Evolutionary conservation across 108 stramenopile species (phyloP), one percentile per base, ranked within the genome.

Genomic region (Discostella pseudostelligera): DNA sequence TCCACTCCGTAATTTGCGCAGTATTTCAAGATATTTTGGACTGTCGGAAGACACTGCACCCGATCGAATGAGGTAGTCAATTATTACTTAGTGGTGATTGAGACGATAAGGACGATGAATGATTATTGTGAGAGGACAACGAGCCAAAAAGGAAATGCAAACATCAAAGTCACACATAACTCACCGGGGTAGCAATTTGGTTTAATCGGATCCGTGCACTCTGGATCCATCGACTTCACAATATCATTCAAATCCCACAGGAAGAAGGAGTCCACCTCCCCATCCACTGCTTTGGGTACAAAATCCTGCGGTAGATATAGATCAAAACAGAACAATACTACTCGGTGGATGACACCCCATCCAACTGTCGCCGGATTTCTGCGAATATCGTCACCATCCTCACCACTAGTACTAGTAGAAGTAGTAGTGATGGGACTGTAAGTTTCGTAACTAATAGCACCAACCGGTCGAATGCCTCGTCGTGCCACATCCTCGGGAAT

Each of bases 181-280:
- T 56, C 42, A 67, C 66, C 66, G 22, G 76, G 65, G 51, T 93
- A 90, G 49, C 92, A 94, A 54, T 96, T 96, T 9, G 96, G 93
- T 68, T 96, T 96, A 67, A 92, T 90, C n/a, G 86, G 83, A 61
- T 91, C 88, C 39, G 68, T 32, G 36, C 65, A 84, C 35, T 83
- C 78, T 5, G 63, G 69, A 35, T 76, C 65, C 75, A 93, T 83
- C 19, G 78, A 69, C 50, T 59, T 65, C 65, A 80, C 76, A 24
- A 87, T 65, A 39, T 94, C 74, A 4, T 86, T 74, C 13, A 93
- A 56, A 8, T 42, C 51, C 86, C 87, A 86, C 4, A 81, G 77
- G 53, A 90, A 85, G 82, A 96, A 96, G 39, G 70, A 72, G 28
- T 94, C 87, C 25, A 94, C 92, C 71, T 96, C 96, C 39, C 96